Conservation (phyloP, 768 basidiomycete species). For the Hebeloma cylindrosporum region DNA sequence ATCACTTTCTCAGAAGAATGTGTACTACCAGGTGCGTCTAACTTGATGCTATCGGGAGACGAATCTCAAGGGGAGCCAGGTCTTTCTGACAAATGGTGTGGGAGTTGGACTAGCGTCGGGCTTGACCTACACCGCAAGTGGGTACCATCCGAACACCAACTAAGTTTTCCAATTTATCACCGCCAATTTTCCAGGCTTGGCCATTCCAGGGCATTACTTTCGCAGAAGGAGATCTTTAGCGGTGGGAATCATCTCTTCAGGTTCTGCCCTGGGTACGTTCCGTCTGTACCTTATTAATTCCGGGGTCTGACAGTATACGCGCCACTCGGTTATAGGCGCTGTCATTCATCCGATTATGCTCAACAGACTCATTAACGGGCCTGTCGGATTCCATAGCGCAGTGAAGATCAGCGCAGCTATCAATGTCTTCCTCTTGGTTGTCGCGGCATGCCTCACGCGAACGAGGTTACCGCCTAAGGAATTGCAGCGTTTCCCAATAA, state of each 20-base stretch:
- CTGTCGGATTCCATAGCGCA: slow-evolving; percentile 39
- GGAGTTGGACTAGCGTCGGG: slow-evolving; percentile 49
- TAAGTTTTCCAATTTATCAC: neutral
- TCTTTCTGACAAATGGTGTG: slow-evolving; percentile 54
- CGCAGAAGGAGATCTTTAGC: slow-evolving; percentile 45
- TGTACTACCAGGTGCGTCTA: slow-evolving; percentile 34
- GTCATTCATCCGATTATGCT: slow-evolving; percentile 60
- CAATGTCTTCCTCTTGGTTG: slow-evolving; percentile 32
- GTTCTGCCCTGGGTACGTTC: slow-evolving; percentile 30
- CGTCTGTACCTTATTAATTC: neutral
- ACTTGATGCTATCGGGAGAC: neutral
- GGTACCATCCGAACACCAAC: neutral
- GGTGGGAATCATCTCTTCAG: slow-evolving; percentile 46
- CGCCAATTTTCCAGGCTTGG: slow-evolving; percentile 26
- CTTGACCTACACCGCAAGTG: slow-evolving; percentile 43
- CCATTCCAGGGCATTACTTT: slow-evolving; percentile 56
- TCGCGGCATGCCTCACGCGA: slow-evolving; percentile 34
- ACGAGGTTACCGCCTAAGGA: slow-evolving; percentile 36
- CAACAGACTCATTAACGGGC: slow-evolving; percentile 43
- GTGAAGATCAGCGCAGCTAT: slow-evolving; percentile 40
- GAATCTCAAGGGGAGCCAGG: slow-evolving; percentile 25
- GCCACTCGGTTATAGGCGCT: slow-evolving; percentile 43
- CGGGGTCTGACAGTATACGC: neutral
- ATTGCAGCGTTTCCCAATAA: slow-evolving; percentile 22
- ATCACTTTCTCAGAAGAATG: slow-evolving; percentile 32